Evolutionary conservation across 805 yeast species (phyloP).

Genomic region (Kuraishia piskuri): DNA sequence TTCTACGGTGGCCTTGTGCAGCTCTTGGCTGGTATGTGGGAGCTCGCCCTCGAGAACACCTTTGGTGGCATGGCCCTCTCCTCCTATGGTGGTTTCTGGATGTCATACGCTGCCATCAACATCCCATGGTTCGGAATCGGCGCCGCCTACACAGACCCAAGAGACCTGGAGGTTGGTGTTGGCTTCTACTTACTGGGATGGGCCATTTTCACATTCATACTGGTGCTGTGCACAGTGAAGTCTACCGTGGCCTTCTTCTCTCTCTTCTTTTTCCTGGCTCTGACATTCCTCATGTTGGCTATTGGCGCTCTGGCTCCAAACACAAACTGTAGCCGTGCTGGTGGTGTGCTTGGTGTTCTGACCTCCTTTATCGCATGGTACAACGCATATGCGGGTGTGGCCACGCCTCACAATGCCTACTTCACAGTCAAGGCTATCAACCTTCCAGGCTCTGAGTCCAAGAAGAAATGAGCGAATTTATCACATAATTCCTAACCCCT

Average conservation of each 20-base stretch:
- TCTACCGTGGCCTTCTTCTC: slow-evolving; percentile 43
- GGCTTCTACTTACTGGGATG: slow-evolving; percentile 57
- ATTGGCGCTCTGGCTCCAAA: slow-evolving; percentile 44
- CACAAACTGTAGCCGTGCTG: slow-evolving; percentile 34
- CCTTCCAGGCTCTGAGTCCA: slow-evolving; percentile 16
- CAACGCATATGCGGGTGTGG: slow-evolving; percentile 63
- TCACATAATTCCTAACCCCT: background rate
- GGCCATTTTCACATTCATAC: slow-evolving; percentile 54
- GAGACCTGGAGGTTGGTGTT: slow-evolving; percentile 38
- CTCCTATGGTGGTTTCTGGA: slow-evolving; percentile 71
- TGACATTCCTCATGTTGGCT: slow-evolving; percentile 43
- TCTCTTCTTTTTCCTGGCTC: slow-evolving; percentile 43
- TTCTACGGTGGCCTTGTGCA: slow-evolving; percentile 72
- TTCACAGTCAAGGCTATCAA: slow-evolving; percentile 26
- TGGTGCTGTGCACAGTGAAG: slow-evolving; percentile 49
- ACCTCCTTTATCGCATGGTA: slow-evolving; percentile 60
- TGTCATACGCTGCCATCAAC: slow-evolving; percentile 58
- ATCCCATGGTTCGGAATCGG: slow-evolving; percentile 51
- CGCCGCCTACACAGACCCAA: slow-evolving; percentile 35
- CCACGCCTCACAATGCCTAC: slow-evolving; percentile 58
- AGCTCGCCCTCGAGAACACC: slow-evolving; percentile 67
- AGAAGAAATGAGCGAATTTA: background rate
- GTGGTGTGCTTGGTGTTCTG: slow-evolving; percentile 57
- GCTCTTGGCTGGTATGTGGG: slow-evolving; percentile 67
- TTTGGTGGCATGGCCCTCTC: slow-evolving; percentile 61